Percentiles rank a stretch among this genome's conserved stretches.
Evolutionary conservation across 1,139 yeast species (phyloP).

Genomic region (Pneumocystis carinii): DNA sequence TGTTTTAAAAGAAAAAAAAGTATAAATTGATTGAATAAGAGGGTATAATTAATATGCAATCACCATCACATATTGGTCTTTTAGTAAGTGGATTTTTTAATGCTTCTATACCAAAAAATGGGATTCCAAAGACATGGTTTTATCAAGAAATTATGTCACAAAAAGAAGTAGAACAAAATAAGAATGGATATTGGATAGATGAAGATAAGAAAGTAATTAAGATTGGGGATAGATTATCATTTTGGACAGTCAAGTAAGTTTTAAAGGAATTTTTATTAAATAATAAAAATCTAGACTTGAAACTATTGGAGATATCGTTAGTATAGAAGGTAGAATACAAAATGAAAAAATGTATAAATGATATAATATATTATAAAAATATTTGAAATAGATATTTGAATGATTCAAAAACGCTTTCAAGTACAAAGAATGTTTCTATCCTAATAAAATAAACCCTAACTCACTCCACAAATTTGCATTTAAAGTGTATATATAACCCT

Average conservation of each 20-base stretch:
- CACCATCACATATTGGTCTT: constrained; percentile 88
- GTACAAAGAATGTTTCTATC: not conserved
- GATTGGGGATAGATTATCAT: not conserved
- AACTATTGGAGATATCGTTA: not conserved
- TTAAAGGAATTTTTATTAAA: not conserved
- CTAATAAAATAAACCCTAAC: not conserved
- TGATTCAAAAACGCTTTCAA: not conserved
- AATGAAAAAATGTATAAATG: not conserved
- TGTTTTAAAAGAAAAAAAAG: not conserved
- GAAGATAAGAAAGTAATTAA: constrained; percentile 7
- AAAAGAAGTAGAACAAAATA: constrained; percentile 24
- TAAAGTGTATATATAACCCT: not conserved
- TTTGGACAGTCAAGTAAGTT: not conserved
- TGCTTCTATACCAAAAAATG: constrained; percentile 74
- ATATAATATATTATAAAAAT: not conserved
- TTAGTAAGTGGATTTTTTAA: constrained; percentile 85
- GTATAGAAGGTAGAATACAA: not conserved
- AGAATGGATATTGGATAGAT: constrained; percentile 4
- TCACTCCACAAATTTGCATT: not conserved
- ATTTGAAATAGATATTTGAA: not conserved
- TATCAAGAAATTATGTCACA: constrained; percentile 68
- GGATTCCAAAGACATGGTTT: constrained; percentile 70
- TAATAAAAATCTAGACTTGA: not conserved
- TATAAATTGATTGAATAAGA: constrained; percentile 32
- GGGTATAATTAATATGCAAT: constrained; percentile 80